A percentile compares a stretch with the other conserved stretches of the same genome.
These are phyloP conservation scores for Lathyrus aphaca DNA, from an alignment of 306 rosid species.

Conservation along the genomic window DNA sequence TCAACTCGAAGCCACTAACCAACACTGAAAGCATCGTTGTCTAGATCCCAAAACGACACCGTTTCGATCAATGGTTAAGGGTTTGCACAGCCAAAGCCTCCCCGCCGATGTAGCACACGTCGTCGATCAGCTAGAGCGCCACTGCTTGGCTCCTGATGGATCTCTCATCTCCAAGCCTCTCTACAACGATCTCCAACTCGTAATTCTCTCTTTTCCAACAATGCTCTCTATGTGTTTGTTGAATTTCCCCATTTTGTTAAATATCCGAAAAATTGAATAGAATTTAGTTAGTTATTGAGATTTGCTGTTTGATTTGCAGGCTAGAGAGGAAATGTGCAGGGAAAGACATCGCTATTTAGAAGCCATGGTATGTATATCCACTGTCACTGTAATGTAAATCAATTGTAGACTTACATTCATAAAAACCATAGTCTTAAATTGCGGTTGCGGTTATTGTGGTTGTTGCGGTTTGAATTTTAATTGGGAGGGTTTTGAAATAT, in stretches of 20 bases:
- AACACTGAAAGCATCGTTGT: not conserved
- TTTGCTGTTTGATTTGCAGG: constrained; percentile 56
- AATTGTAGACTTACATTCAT: not conserved
- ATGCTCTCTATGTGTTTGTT: constrained; percentile 26
- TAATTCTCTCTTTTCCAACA: constrained; percentile 40
- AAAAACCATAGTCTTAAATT: not conserved
- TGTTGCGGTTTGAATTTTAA: no score
- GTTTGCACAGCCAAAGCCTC: constrained; percentile 66
- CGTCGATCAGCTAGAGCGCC: constrained; percentile 88
- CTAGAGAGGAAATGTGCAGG: constrained; percentile 96
- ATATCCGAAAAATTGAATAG: not conserved
- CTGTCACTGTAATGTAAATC: not conserved
- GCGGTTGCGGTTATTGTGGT: not conserved
- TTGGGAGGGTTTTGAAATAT: no score
- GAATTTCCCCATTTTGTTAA: constrained; percentile 32
- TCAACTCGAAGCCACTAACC: not conserved
- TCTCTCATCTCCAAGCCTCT: constrained; percentile 85
- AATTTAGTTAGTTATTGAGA: constrained; percentile 12
- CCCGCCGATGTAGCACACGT: constrained; percentile 74
- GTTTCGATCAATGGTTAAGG: constrained; percentile 67
- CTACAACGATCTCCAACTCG: constrained; percentile 77
- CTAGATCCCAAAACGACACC: constrained; percentile 27
- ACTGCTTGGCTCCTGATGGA: constrained; percentile 90
- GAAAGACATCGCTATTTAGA: constrained; percentile 85
- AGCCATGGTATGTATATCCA: constrained; percentile 63